Base-by-base conservation (phyloP, 352 stramenopile species). In the Globisporangium iwayamae region DNA sequence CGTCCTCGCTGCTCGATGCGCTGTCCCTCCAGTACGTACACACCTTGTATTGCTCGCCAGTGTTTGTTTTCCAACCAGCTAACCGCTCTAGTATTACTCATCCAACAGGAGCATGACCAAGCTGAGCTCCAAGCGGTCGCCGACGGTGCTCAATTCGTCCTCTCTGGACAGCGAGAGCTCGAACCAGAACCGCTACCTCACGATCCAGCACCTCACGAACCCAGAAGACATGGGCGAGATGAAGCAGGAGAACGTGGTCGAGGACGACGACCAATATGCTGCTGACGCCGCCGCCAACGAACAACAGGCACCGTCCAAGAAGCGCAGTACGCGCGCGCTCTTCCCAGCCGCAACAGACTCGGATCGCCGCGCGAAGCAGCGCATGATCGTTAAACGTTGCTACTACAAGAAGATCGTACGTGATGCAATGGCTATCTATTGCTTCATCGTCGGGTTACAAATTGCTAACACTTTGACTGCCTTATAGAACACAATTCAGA, bases 341-440 rank as follows among this genome's bases (percentile, higher is more conserved):
- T 59, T 68, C 30, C 62, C 78, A 0, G 63, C 69, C 10, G 54
- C 68, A n/a, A 76, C 74, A 3, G 81, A 90, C 50, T 75, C 80
- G 2, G 76, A 87, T 18, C 75, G 77, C 4, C 81, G 81, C 43
- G 75, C 75, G 7, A 88, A 88, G 67, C 81, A 90, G 71, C 79
- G 81, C 5, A 79, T 87, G 60, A 87, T 88, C 65, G 81, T 87
- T 62, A 84, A 86, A 68, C 74, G 76, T 9, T 87, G 78, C 72
- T 89, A 89, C 76, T 90, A 90, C 75, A 88, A 88, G 71, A 90
- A 90, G 68, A 88, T 88, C 62, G 81, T 90, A 77, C 64, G 81
- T 85, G 61, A 13, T 28, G n/a, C 9, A 48, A 16, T 25, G 4
- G 6, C 6, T 39, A 18, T 30, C 48, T 30, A 18, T 50, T 51